phyloP scores from a whole-genome alignment of 352 stramenopile species.

The Pythium chondricola region DNA sequence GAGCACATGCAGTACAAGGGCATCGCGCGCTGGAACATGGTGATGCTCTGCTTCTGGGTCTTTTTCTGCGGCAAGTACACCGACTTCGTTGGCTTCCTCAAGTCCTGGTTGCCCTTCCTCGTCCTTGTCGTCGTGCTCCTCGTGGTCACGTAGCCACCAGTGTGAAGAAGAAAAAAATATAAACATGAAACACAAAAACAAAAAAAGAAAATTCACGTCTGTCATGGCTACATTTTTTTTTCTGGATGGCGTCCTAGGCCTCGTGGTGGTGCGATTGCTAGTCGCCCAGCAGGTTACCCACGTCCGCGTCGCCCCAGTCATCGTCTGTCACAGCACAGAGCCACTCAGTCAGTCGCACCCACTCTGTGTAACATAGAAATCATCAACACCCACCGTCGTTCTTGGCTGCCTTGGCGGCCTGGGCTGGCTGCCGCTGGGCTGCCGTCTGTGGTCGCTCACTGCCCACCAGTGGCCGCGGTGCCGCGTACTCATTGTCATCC shows the following conservation, averaged over 20 bases:
- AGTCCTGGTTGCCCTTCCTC: slow-evolving; percentile 33
- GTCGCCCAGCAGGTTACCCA: slow-evolving; percentile 69
- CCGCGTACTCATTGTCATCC: slow-evolving; percentile 31
- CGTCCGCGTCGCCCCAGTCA: slow-evolving; percentile 76
- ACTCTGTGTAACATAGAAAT: too few relatives aligned
- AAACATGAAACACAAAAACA: too few relatives aligned
- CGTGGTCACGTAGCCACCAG: too few relatives aligned
- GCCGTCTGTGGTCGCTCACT: slow-evolving; percentile 21
- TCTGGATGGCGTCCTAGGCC: too few relatives aligned
- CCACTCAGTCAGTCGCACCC: too few relatives aligned
- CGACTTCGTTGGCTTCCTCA: slow-evolving; percentile 24
- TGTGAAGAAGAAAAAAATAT: too few relatives aligned
- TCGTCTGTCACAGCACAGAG: slow-evolving; percentile 25
- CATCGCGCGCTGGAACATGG: slow-evolving; percentile 70
- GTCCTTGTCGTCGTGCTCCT: slow-evolving; percentile 17
- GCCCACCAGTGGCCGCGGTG: slow-evolving; percentile 26
- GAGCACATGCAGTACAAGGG: slow-evolving; percentile 53
- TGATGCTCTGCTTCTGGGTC: slow-evolving; percentile 78
- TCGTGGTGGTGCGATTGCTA: too few relatives aligned
- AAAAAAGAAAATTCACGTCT: too few relatives aligned
- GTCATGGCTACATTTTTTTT: too few relatives aligned
- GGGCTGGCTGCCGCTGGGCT: slow-evolving; percentile 18
- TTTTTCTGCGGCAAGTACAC: slow-evolving; percentile 67
- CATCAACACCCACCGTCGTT: slow-evolving; percentile 39
- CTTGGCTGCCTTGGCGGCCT: slow-evolving; percentile 27